These are phyloP conservation scores for Trichoderma reesei DNA, from an alignment of 495 filamentous ascomycete species.

Conservation along the genomic window DNA sequence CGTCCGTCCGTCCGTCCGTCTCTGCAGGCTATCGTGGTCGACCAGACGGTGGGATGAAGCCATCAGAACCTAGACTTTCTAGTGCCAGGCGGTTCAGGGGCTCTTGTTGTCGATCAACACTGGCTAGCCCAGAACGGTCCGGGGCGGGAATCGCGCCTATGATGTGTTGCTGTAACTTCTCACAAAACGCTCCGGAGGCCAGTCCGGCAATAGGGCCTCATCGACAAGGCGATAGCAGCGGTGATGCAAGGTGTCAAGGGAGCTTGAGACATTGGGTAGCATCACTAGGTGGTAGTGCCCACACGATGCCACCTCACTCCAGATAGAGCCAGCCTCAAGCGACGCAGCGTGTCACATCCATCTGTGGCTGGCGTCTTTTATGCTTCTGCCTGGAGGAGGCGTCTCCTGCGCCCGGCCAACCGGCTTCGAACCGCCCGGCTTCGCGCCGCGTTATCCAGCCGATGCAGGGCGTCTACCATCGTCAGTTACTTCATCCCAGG, in stretches of 20 bases:
- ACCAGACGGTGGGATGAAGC: background rate
- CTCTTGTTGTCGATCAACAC: background rate
- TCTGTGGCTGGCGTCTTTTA: background rate
- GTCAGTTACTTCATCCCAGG: no score
- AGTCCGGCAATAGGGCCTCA: background rate
- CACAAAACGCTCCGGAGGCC: background rate
- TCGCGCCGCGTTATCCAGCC: no score
- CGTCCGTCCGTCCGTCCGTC: background rate
- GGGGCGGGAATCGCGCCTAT: background rate
- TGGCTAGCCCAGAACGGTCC: background rate
- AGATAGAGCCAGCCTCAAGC: background rate
- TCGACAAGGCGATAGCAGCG: background rate
- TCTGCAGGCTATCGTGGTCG: background rate
- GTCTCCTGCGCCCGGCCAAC: no score
- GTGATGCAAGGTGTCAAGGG: background rate
- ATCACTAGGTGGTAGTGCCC: background rate
- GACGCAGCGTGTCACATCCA: background rate
- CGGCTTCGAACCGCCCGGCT: no score
- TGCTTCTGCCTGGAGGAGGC: background rate
- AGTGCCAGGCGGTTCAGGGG: conserved; percentile 2
- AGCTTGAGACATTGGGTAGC: background rate
- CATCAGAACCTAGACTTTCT: background rate
- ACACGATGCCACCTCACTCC: background rate
- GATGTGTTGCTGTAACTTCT: background rate
- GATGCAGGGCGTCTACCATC: no score